Evolutionary conservation across 1,284 basidiomycete genomes (phyloP), one percentile per base, ranked within the genome.

Genomic region (Athelia sp.): DNA sequence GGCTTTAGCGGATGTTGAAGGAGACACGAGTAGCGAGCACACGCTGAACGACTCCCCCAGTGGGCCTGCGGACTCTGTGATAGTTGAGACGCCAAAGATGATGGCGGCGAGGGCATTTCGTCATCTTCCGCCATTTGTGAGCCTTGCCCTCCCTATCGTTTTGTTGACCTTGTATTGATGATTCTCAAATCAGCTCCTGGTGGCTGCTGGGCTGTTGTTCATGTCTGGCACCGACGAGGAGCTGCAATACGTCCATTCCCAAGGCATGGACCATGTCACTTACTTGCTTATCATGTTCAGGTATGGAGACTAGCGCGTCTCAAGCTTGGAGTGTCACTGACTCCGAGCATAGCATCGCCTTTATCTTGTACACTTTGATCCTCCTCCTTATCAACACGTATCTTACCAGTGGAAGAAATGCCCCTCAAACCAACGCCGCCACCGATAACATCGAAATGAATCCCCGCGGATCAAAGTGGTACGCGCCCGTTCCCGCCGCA

Each of bases 201-300:
- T 76, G 18, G 75, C 87, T 1, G 73, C 86, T 65, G 79, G 87
- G 2, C 60, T 91, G 1, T 69, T 93, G 11, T 96, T 96, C 74
- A 92, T 95, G 79, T 89, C 88, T 13, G 92, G 86, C 0, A 96
- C 93, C 0, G 91, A 96, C 63, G 93, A 97, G 68, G 90, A 95
- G 63, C 71, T 95, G 36, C 61, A 75, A 29, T 86, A 76, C 54
- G 80, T 86, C 13, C 74, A 89, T 56, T 77, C 78, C 21, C 71
- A 73, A 29, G 86, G 79, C 45, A 87, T 93, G 80, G 92, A 94
- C 62, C 90, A 94, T 61, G 90, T 94, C 55, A 90, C 91, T 0
- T 95, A 95, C 60, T 76, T 88, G 40, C 72, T 94, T 8, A 84
- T 89, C 61, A 84, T 91, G 74, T 90, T 87, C 67, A 92, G 88